phyloP scores from a whole-genome alignment of 495 filamentous ascomycete species.

The Bacidia rubella region DNA sequence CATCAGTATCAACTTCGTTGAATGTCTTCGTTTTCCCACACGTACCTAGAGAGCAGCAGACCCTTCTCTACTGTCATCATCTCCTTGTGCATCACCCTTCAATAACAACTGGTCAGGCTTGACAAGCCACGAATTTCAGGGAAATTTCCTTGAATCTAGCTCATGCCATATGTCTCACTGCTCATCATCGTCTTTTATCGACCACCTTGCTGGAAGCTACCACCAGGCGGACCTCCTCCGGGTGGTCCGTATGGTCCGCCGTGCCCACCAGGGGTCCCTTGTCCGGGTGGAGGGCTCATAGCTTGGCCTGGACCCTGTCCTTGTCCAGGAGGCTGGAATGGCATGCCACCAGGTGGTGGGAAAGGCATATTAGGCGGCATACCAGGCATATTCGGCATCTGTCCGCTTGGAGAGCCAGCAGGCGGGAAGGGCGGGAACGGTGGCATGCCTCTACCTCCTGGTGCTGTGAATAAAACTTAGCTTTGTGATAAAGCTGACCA shows the following conservation, averaged over 20 bases:
- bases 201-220: background rate
- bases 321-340: conserved; percentile 49
- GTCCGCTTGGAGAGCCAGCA: background rate
- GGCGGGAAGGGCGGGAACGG: conserved; percentile 47
- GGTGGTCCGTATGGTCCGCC: conserved; percentile 11
- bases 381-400: background rate
- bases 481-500: too few species aligned
- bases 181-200: background rate
- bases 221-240: background rate
- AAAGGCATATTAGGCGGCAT: conserved; percentile 14
- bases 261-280: background rate
- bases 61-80: too few species aligned
- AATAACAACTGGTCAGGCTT: too few species aligned
- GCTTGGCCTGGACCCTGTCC: conserved; percentile 22
- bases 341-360: conserved; percentile 31
- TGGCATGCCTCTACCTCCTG: conserved; percentile 47
- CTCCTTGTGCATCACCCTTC: too few species aligned
- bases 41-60: too few species aligned
- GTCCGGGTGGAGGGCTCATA: conserved; percentile 19
- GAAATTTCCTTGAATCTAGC: too few species aligned
- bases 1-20: too few species aligned
- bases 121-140: too few species aligned
- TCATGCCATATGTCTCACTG: too few species aligned
- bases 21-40: too few species aligned
- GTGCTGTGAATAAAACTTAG: conserved; percentile 28